Evolutionary conservation across 1,284 basidiomycete species (phyloP), one percentile per base, ranked within the genome.

Genomic region (Tremellales sp.): DNA sequence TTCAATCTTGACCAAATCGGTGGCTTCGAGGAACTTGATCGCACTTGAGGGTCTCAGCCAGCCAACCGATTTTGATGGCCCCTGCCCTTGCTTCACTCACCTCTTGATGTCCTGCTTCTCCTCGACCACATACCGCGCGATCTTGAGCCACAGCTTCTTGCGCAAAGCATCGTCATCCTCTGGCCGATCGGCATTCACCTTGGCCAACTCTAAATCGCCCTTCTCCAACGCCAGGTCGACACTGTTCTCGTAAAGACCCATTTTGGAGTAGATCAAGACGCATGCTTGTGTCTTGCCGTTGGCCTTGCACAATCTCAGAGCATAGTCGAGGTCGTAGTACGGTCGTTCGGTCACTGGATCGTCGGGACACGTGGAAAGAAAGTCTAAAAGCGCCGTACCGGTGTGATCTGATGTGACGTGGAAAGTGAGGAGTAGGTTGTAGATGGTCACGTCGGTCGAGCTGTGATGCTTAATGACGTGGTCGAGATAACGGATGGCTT

Each of bases 91-190:
- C n/a, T n/a, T n/a, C n/a, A 77, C 89, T 60, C 71, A 93, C 89
- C 89, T 84, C 77, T 97, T 96, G 75, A 98, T 94, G 64, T 97
- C 94, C 63, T 92, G 86, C 77, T 94, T 90, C 68, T 96, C 89
- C 65, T 96, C 89, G 6, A 99, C 92, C 29, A 98, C 93, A 74
- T 96, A 92, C 63, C 86, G 86, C 12, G 96, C 96, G 57, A 97
- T 92, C 78, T 94, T 96, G 51, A 98, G 78, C 96, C 96, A 99
- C 39, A 99, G 78, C 73, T 94, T 93, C 78, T 94, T 97, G 57
- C 88, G 78, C 53, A 97, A 71, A 37, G 83, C 81, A 49, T 83
- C 82, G 65, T 97, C 91, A 51, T 92, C 90, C 58, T 89, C 87
- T 3, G 90, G 89, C 80, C 87, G 87, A 66, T 97, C 89, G 3